Evolutionary conservation across 2,329 filamentous ascomycete species (phyloP).

Genomic region (Magnaporthales sp.): DNA sequence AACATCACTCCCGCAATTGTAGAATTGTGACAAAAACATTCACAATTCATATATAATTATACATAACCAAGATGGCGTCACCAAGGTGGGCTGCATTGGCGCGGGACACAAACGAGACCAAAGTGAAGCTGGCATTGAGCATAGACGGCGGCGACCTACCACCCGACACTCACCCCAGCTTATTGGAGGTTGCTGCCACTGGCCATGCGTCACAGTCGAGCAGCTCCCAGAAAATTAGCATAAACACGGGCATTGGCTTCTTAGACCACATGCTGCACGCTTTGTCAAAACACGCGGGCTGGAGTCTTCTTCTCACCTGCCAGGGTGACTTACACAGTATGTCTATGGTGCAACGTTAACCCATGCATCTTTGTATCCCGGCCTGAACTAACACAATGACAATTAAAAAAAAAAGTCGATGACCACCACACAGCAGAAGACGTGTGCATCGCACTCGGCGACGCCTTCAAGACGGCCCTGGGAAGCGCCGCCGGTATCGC

Average conservation of each 20-base stretch:
- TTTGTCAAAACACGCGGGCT: conserved; percentile 89
- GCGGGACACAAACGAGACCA: conserved; percentile 96
- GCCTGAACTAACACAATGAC: neutral
- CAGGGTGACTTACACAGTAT: conserved; percentile 85
- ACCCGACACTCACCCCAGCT: conserved; percentile 49
- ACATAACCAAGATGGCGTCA: neutral
- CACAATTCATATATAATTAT: neutral
- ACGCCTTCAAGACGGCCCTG: conserved; percentile 74
- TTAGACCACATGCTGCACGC: conserved; percentile 98
- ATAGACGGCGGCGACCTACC: conserved; percentile 81
- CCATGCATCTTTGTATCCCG: too few relatives aligned
- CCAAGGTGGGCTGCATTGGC: conserved; percentile 63
- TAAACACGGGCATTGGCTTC: conserved; percentile 94
- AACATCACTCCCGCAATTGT: neutral
- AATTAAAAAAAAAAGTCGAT: conserved; percentile 59
- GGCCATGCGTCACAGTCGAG: conserved; percentile 79
- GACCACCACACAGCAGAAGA: conserved; percentile 99
- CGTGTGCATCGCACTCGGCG: conserved; percentile 81
- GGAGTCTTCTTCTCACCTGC: conserved; percentile 78
- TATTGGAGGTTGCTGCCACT: conserved; percentile 40
- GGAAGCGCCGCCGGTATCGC: conserved; percentile 72
- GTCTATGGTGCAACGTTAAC: conserved; percentile 21
- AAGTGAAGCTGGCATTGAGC: conserved; percentile 86
- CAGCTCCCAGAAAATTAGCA: conserved; percentile 73
- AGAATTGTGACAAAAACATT: neutral